Base-by-base conservation (phyloP, 2,329 filamentous ascomycete genomes). In the Claviceps lovelessii region DNA sequence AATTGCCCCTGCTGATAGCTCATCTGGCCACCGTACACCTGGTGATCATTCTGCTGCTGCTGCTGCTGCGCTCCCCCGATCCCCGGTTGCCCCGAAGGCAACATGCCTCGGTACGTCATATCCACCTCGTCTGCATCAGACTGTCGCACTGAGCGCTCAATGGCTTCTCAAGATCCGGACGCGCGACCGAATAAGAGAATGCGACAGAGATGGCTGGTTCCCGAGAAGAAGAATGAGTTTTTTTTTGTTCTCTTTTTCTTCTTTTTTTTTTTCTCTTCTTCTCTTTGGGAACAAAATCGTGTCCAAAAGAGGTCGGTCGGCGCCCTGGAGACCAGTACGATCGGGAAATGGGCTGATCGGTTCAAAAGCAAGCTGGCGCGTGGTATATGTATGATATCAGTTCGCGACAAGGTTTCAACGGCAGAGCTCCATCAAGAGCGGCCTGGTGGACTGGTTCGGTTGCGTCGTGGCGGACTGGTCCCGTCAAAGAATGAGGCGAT, bases 41-140 rank as follows among this genome's bases (percentile, higher is more conserved):
- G 61, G 29, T 49, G 55, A 41, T 56, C 48, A 9, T 56, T 29
- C 15, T 49, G 31, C 47, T 61, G 61, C 28, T 51, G 55, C 51
- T 49, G 50, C 55, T 65, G 61, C 54, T 64, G 61, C 19, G 37
- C 50, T 61, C 62, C 63, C 59, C 58, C 59, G 47, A 62, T 68
- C 54, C 62, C 62, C 57, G 53, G 51, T 55, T 61, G 62, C 58
- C 63, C 63, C 55, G 63, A 56, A 56, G 63, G 63, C 63, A 64
- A 58, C 52, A 59, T 55, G 61, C 64, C 64, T 59, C 63, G 61
- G 63, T 67, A 70, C 61, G 64, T 70, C 67, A 73, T 70, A 59
- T 61, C 67, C 55, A 58, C 53, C 56, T 57, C 46, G 48, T 58
- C 59, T 53, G 59, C 59, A 58, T 60, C 55, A 58, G 58, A 55